Evolutionary conservation across 1,284 basidiomycete genomes (phyloP).

Genomic region (Rhodotorula glutinis): DNA sequence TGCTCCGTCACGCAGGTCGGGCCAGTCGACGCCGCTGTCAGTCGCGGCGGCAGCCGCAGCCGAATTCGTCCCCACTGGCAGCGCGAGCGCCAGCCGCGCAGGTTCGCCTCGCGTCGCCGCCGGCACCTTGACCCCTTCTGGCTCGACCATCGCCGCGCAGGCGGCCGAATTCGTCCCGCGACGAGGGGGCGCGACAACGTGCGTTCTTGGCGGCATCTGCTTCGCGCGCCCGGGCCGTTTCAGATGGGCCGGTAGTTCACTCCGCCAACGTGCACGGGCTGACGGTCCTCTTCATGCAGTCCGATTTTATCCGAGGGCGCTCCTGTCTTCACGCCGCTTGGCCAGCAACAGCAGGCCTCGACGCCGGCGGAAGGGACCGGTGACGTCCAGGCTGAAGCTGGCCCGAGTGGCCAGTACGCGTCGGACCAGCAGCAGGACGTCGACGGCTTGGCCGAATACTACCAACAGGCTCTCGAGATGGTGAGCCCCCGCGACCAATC

Average conservation of each 20-base stretch:
- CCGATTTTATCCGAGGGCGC: constrained; percentile 30
- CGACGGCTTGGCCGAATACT: constrained; percentile 33
- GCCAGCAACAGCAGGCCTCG: background rate
- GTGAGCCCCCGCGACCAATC: constrained; percentile 8
- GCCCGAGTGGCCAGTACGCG: background rate
- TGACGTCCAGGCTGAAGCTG: background rate
- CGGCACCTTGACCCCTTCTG: background rate
- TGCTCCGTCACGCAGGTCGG: background rate
- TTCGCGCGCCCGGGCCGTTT: background rate
- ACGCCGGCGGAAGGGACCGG: too few species aligned
- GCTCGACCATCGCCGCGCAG: constrained; percentile 6
- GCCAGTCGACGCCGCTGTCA: constrained; percentile 24
- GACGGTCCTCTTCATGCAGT: background rate
- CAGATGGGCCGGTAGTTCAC: too few species aligned
- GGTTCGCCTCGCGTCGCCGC: background rate
- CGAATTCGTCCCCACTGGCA: constrained; percentile 38
- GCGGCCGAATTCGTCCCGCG: constrained; percentile 36
- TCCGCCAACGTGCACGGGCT: background rate
- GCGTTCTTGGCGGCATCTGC: background rate
- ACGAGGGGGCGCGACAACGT: constrained; percentile 19
- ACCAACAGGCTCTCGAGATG: constrained; percentile 32
- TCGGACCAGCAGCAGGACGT: background rate
- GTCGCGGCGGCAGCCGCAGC: constrained; percentile 29
- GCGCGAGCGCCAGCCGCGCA: background rate
- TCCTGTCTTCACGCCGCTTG: constrained; percentile 20